A percentile compares a stretch with the other conserved stretches of the same genome.
phyloP scores from a whole-genome alignment of 352 stramenopile species.

The Globisporangium barbulae region DNA sequence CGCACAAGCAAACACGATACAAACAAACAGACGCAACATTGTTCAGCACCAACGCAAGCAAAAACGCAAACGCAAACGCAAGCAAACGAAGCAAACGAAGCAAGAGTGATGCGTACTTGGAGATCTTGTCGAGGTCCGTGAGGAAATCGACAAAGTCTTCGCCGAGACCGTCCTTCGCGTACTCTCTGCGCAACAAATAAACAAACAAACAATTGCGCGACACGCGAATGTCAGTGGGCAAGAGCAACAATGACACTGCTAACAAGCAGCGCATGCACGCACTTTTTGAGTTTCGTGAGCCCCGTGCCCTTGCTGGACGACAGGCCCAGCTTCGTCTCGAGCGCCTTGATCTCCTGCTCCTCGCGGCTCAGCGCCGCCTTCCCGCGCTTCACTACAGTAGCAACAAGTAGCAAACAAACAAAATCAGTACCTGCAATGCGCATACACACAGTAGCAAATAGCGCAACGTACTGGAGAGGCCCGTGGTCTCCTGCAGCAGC shows the following conservation, averaged over 20 bases:
- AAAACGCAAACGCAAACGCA: not conserved
- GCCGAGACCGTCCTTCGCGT: constrained; percentile 70
- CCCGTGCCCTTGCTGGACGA: constrained; percentile 41
- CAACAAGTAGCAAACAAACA: not conserved
- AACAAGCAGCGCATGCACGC: not conserved
- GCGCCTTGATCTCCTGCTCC: constrained; percentile 64
- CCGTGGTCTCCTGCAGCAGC: constrained; percentile 66
- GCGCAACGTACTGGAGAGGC: constrained; percentile 25
- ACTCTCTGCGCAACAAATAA: constrained; percentile 44
- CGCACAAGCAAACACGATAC: not conserved
- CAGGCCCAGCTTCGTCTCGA: constrained; percentile 71
- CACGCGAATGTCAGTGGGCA: not conserved
- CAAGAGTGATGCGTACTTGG: constrained; percentile 32
- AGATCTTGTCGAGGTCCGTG: constrained; percentile 66
- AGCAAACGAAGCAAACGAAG: not conserved
- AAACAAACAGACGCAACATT: not conserved
- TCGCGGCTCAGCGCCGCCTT: constrained; percentile 34
- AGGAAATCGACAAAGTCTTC: constrained; percentile 85
- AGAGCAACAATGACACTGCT: not conserved
- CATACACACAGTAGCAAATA: not conserved
- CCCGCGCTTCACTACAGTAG: constrained; percentile 15
- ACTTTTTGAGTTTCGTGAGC: constrained; percentile 71
- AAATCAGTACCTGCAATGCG: not conserved
- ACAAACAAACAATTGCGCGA: not conserved
- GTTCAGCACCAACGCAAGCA: not conserved